These are phyloP conservation scores for Nicotiana obtusifolia DNA, from an alignment of 257 asterid genomes.

Conservation along the genomic window DNA sequence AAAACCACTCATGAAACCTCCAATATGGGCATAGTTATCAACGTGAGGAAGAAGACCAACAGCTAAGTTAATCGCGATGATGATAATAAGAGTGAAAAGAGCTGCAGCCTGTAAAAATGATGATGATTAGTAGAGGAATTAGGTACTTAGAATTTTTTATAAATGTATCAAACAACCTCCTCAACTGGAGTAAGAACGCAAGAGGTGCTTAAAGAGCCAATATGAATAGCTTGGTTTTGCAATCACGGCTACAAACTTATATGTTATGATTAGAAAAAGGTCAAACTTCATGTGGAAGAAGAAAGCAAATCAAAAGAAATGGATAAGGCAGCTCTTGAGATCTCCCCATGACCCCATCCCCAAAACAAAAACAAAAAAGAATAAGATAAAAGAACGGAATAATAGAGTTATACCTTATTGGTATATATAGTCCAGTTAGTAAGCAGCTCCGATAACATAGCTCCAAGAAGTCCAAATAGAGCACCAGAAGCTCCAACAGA, in stretches of 20 bases:
- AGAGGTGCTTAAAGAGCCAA: neutral
- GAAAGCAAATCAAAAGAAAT: neutral
- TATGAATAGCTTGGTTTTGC: neutral
- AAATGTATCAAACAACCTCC: neutral
- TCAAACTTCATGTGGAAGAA: neutral
- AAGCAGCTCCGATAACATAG: slow-evolving; percentile 86
- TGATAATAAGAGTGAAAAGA: slow-evolving; percentile 66
- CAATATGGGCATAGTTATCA: slow-evolving; percentile 87
- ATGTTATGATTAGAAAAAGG: neutral
- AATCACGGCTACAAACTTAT: neutral
- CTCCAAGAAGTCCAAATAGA: slow-evolving; percentile 97
- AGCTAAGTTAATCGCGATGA: slow-evolving; percentile 59
- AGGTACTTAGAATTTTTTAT: neutral
- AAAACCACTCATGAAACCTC: slow-evolving; percentile 75
- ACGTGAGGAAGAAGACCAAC: slow-evolving; percentile 86
- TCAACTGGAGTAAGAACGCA: neutral
- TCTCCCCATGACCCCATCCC: neutral
- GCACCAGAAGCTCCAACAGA: slow-evolving; percentile 99
- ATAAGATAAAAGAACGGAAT: neutral
- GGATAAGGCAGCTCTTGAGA: neutral
- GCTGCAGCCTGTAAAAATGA: slow-evolving; percentile 57
- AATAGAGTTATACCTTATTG: slow-evolving; percentile 52
- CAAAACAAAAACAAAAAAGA: neutral
- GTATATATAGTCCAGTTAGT: slow-evolving; percentile 95
- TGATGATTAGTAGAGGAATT: neutral